A percentile compares a stretch with the other conserved stretches of the same genome.
Evolutionary conservation across 169 alveolate species (phyloP).

Genomic region (Perkinsus chesapeaki): DNA sequence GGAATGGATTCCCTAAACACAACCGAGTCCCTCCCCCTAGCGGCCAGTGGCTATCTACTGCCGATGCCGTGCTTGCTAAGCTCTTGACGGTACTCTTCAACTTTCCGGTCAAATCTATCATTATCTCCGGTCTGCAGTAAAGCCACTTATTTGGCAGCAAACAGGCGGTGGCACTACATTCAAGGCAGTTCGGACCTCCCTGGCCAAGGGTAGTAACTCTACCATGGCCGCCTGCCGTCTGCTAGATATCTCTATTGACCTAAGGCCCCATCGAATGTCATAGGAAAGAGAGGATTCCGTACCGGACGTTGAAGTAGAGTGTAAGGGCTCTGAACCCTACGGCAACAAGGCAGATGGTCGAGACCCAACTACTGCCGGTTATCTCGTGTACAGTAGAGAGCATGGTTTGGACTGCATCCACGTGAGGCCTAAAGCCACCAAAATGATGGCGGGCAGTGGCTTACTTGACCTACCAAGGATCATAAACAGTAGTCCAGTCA

Average conservation of each 20-base stretch:
- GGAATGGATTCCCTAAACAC: background rate
- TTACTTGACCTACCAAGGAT: background rate
- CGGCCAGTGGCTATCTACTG: background rate
- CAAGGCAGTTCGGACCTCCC: background rate
- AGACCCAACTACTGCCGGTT: background rate
- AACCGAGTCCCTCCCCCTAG: background rate
- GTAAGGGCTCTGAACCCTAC: background rate
- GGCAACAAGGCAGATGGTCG: background rate
- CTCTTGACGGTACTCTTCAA: background rate
- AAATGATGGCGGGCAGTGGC: background rate
- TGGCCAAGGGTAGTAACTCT: background rate
- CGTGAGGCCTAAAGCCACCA: background rate
- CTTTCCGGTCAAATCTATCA: background rate
- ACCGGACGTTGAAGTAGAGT: constrained; percentile 1
- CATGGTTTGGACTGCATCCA: background rate
- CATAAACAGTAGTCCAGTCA: background rate
- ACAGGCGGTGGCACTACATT: background rate
- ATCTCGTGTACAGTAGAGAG: background rate
- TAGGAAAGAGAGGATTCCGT: background rate
- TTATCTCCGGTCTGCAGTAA: background rate
- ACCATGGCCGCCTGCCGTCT: background rate
- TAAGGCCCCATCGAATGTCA: background rate
- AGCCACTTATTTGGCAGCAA: too few relatives aligned
- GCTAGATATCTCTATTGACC: background rate
- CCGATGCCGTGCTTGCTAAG: background rate